These are phyloP conservation scores for Apiotrichum siamense DNA, from an alignment of 1,284 basidiomycete genomes.

Conservation along the genomic window DNA sequence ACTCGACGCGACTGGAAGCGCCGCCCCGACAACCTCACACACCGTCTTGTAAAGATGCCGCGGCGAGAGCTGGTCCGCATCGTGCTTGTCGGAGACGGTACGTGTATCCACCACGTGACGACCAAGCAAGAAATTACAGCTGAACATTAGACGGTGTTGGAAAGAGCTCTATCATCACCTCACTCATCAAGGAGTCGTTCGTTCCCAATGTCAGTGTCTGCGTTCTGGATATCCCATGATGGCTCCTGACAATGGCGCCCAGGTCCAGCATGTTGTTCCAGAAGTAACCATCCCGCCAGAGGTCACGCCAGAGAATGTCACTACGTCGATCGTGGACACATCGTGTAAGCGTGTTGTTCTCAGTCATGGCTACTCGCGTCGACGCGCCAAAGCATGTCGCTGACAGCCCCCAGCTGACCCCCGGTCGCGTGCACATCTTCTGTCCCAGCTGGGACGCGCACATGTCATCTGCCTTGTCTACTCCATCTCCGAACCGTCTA, in stretches of 20 bases:
- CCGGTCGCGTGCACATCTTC: constrained; percentile 66
- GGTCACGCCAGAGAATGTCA: constrained; percentile 91
- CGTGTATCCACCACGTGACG: no score
- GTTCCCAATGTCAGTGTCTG: constrained; percentile 68
- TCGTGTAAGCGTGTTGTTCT: constrained; percentile 55
- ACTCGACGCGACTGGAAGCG: not conserved
- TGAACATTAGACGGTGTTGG: constrained; percentile 72
- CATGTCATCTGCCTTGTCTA: constrained; percentile 98
- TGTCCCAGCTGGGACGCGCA: constrained; percentile 90
- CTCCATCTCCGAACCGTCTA: constrained; percentile 88
- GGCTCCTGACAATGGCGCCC: constrained; percentile 3
- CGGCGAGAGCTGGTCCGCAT: constrained; percentile 56
- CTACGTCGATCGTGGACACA: constrained; percentile 91
- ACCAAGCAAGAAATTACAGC: no score
- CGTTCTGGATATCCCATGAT: not conserved
- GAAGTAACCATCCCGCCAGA: constrained; percentile 94
- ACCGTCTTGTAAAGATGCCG: constrained; percentile 26
- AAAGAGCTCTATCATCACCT: constrained; percentile 90
- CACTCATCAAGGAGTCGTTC: constrained; percentile 89
- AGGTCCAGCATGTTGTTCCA: constrained; percentile 87
- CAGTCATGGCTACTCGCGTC: constrained; percentile 34
- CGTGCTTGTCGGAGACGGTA: constrained; percentile 87
- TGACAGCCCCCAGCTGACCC: constrained; percentile 23
- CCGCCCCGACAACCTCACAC: not conserved
- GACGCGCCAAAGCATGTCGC: not conserved